A percentile compares a stretch with the other conserved stretches of the same genome.
Conservation (phyloP, 805 yeast species). For the Schwanniomyces vanrijiae region DNA sequence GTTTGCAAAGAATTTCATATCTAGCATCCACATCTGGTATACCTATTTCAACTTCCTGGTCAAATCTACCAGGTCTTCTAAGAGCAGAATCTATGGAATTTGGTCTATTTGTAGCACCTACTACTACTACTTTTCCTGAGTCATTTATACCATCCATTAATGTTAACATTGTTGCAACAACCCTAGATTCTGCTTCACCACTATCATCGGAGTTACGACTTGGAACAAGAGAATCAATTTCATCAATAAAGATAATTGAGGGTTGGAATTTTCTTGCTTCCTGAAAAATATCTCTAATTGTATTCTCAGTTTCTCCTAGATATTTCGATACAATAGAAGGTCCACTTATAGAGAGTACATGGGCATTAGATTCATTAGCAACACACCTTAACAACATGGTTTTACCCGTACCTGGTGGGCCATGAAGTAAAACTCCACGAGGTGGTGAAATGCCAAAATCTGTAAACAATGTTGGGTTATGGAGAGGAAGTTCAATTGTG, state of each 20-base stretch:
- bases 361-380: slow-evolving; percentile 77
- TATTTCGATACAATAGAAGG: slow-evolving; percentile 92
- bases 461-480: slow-evolving; percentile 71
- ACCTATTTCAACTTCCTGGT: slow-evolving; percentile 85
- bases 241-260: slow-evolving; percentile 84
- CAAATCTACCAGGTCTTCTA: slow-evolving; percentile 86
- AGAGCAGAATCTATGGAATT: slow-evolving; percentile 68
- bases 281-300: slow-evolving; percentile 74
- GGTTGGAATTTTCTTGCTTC: slow-evolving; percentile 91
- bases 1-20: slow-evolving; percentile 64
- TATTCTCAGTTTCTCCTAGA: slow-evolving; percentile 89
- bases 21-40: slow-evolving; percentile 88
- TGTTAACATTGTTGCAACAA: slow-evolving; percentile 84
- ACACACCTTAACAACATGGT: slow-evolving; percentile 83
- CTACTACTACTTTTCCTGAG: slow-evolving; percentile 62
- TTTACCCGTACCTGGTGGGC: slow-evolving; percentile 98
- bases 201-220: slow-evolving; percentile 78
- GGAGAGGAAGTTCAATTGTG: slow-evolving; percentile 77
- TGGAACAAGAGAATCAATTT: slow-evolving; percentile 90
- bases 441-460: slow-evolving; percentile 92
- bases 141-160: slow-evolving; percentile 78
- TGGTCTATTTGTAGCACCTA: slow-evolving; percentile 75
- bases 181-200: slow-evolving; percentile 87
- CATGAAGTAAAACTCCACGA: slow-evolving; percentile 88
- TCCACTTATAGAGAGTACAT: slow-evolving; percentile 81